These are phyloP conservation scores for Uromyces viciae-fabae DNA, from an alignment of 1,284 basidiomycete species.

Conservation along the genomic window DNA sequence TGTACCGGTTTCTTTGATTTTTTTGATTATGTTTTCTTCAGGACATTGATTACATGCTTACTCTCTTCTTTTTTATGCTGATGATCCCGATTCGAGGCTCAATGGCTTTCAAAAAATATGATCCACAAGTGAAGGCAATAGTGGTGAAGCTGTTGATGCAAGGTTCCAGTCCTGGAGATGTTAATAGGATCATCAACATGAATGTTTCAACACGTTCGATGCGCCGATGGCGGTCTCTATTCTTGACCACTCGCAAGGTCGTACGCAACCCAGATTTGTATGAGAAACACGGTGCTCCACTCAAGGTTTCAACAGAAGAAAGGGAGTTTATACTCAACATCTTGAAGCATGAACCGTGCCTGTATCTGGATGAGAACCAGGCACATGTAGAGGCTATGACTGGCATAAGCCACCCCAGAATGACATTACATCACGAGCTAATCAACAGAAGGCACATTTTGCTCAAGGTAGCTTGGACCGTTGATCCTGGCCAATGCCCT, in stretches of 20 bases:
- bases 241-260: not conserved
- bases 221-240: not conserved
- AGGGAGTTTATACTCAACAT: not conserved
- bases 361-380: not conserved
- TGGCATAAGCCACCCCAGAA: not conserved
- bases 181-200: too few relatives aligned
- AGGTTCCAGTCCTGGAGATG: too few relatives aligned
- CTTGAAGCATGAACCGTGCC: not conserved
- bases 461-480: not conserved
- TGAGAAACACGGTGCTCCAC: not conserved
- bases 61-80: too few relatives aligned
- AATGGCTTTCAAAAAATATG: too few relatives aligned
- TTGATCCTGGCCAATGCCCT: not conserved
- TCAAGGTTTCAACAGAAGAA: not conserved
- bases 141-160: too few relatives aligned
- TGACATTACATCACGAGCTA: not conserved
- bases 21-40: too few relatives aligned
- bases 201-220: not conserved
- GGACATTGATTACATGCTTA: too few relatives aligned
- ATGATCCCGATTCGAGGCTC: too few relatives aligned
- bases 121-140: too few relatives aligned
- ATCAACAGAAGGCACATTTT: not conserved
- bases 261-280: not conserved
- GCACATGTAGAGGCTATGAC: not conserved
- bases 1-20: too few relatives aligned